phyloP scores from a whole-genome alignment of 257 asterid species.

The Oldenlandia corymbosa region DNA sequence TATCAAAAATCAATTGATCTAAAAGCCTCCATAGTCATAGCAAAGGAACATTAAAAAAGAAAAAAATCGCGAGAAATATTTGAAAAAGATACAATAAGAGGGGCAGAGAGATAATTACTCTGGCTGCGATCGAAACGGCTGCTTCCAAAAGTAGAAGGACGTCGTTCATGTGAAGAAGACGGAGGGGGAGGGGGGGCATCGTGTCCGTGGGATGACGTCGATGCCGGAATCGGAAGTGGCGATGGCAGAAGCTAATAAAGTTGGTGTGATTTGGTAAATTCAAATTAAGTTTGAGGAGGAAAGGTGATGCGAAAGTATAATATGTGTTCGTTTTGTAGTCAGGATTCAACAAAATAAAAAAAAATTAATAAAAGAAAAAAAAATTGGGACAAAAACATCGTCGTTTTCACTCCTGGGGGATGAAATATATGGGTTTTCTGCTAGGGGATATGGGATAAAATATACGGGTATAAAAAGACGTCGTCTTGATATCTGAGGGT shows the following conservation, averaged over 20 bases:
- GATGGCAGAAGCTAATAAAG: slow-evolving; percentile 60
- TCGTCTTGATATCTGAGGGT: no score
- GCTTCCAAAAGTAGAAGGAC: slow-evolving; percentile 29
- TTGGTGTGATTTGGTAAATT: no score
- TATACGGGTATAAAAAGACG: no score
- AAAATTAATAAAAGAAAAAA: no score
- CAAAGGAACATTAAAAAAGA: not conserved
- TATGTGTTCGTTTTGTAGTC: no score
- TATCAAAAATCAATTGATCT: not conserved
- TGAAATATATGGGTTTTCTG: no score
- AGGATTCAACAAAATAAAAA: no score
- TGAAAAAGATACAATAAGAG: not conserved
- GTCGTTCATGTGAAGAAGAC: slow-evolving; percentile 13
- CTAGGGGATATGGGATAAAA: no score
- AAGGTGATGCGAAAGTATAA: no score
- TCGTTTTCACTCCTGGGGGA: no score
- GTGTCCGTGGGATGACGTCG: slow-evolving; percentile 27
- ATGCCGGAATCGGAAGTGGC: slow-evolving; percentile 40
- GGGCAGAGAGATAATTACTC: slow-evolving; percentile 44
- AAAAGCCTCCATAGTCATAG: not conserved
- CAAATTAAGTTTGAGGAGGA: no score
- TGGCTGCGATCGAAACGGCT: slow-evolving; percentile 66
- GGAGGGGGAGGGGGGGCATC: slow-evolving; percentile 32
- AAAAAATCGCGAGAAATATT: not conserved
- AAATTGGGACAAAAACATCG: no score